Conservation (phyloP, 257 asterid genomes). For the Anisodus acutangulus region DNA sequence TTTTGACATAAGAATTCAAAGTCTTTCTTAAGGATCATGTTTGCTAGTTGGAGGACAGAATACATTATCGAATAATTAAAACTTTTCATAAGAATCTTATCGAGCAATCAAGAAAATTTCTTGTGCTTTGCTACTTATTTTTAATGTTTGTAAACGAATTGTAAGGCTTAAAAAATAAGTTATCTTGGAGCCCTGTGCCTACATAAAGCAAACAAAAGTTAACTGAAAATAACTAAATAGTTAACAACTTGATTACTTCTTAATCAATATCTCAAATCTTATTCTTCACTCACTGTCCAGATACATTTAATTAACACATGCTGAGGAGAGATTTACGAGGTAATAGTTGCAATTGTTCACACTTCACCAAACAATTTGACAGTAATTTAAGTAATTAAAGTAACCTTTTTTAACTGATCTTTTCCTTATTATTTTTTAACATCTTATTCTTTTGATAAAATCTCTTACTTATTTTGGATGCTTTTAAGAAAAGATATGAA, state of each 20-base stretch:
- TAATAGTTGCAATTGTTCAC: slow-evolving; percentile 3
- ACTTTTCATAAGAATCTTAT: slow-evolving; percentile 19
- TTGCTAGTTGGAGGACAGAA: slow-evolving; percentile 30
- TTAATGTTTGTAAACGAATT: background rate
- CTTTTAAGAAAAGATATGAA: slow-evolving; percentile 30
- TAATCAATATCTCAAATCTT: slow-evolving; percentile 1
- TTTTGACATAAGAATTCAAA: slow-evolving; percentile 28
- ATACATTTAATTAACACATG: slow-evolving; percentile 13
- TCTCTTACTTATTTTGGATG: background rate
- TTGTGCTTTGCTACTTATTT: slow-evolving; percentile 24
- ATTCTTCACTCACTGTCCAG: slow-evolving; percentile 1
- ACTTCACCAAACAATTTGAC: background rate
- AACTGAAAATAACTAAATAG: slow-evolving; percentile 16
- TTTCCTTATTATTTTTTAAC: background rate
- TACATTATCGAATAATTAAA: slow-evolving; percentile 24
- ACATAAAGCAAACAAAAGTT: slow-evolving; percentile 23
- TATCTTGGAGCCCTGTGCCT: slow-evolving; percentile 23
- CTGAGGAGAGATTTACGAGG: slow-evolving; percentile 25
- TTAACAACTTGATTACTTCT: background rate
- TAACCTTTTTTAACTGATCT: background rate
- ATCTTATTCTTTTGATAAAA: slow-evolving; percentile 15
- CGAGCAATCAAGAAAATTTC: slow-evolving; percentile 32
- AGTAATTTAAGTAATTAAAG: slow-evolving; percentile 8
- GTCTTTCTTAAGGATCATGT: slow-evolving; percentile 26
- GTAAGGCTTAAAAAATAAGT: background rate